Evolutionary conservation across 345 rosid genomes (phyloP), one percentile per base, ranked within the genome.

Genomic region (Aquilaria malaccensis): DNA sequence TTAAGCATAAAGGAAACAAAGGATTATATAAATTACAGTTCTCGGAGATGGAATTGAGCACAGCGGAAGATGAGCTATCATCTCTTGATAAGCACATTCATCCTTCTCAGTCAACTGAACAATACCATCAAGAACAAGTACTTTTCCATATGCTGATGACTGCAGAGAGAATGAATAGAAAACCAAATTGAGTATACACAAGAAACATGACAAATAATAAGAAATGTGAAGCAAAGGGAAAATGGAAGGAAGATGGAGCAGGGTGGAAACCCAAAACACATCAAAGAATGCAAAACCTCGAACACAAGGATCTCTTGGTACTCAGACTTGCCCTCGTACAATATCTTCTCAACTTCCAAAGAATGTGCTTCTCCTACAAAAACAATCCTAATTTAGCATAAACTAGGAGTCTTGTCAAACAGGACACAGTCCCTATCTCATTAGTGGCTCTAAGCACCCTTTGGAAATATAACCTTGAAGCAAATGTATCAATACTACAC

Each of bases 51-150:
- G 80, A 66, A 86, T 75, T 0, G 95, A 94, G 74, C 99, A 94
- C 41, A 94, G 85, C 53, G 99, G 97, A 66, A 94, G 89, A 80
- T 94, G 99, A 47, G 91, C 77, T 61, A 94, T 94, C 99, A 94
- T 94, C 84, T 94, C 99, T 78, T 94, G 99, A 78, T 94, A 91
- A 45, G 96, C 99, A 74, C 78, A 90, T 77, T 88, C 97, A 79
- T 94, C 97, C 72, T 83, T 94, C 82, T 94, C 96, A 10, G 97
- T 94, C 79, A 94, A 74, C 74, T 94, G 97, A 66, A 94, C 81
- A 52, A 94, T 82, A 50, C 99, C 96, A 75, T 94, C 99, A 62
- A 94, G 91, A 72, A 94, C 99, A 70, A 94, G 99, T 73, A 94
- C 99, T 70, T 83, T 94, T 45, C 99, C 99, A 58, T 94, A 90